Conservation (phyloP, 2,329 filamentous ascomycete species). For the Chaetomium sp. region DNA sequence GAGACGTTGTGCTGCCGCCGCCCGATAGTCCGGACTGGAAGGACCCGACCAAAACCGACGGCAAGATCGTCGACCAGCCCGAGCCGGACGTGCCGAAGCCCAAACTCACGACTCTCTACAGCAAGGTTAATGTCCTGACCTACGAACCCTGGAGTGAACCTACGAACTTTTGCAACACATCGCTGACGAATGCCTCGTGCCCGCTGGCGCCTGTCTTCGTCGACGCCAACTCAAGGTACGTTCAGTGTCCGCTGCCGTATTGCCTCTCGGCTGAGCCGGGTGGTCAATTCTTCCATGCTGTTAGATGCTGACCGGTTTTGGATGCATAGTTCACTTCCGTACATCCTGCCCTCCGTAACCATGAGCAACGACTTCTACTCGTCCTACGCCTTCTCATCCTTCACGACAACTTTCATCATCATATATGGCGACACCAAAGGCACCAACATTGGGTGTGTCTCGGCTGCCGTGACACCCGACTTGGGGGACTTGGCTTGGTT, state of each 20-base stretch:
- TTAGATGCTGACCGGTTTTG: conserved; percentile 16
- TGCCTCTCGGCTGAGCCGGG: neutral
- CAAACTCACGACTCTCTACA: conserved; percentile 72
- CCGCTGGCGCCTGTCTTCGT: conserved; percentile 74
- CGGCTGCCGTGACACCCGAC: conserved; percentile 80
- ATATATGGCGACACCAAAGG: conserved; percentile 69
- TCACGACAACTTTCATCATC: conserved; percentile 72
- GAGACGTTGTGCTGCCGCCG: conserved; percentile 59
- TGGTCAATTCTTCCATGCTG: neutral
- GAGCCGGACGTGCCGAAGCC: conserved; percentile 48
- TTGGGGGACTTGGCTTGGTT: conserved; percentile 71
- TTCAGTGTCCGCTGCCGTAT: conserved; percentile 18
- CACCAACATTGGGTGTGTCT: conserved; percentile 75
- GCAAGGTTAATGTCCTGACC: conserved; percentile 71
- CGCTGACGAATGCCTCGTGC: conserved; percentile 64
- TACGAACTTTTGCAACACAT: conserved; percentile 67
- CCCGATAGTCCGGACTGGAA: conserved; percentile 62
- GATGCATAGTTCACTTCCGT: conserved; percentile 34
- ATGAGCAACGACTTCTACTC: conserved; percentile 74
- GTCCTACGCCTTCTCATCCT: conserved; percentile 83
- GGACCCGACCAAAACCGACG: conserved; percentile 60
- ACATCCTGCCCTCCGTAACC: conserved; percentile 69
- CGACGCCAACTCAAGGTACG: conserved; percentile 45
- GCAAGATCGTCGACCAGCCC: conserved; percentile 75
- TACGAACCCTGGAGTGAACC: conserved; percentile 67